A percentile compares a stretch with the other conserved stretches of the same genome.
Evolutionary conservation across 257 asterid species (phyloP).

Genomic region (Eucommia ulmoides): DNA sequence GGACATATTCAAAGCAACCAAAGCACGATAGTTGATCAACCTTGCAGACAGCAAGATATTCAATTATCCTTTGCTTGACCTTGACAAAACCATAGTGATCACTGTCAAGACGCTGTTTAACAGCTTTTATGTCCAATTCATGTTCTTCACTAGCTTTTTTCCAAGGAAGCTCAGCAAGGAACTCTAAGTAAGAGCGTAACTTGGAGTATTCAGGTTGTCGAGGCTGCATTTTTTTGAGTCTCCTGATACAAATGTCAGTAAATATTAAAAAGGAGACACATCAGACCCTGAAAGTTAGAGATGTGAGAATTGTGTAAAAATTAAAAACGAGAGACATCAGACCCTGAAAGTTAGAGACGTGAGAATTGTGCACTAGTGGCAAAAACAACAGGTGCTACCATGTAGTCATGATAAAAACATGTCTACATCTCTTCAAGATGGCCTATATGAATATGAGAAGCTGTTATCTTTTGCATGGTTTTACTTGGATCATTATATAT

Average conservation of each 20-base stretch:
- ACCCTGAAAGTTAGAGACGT: background rate
- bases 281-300: no score
- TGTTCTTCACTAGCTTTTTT: constrained; percentile 75
- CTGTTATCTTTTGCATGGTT: no score
- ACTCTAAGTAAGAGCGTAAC: constrained; percentile 89
- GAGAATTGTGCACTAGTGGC: background rate
- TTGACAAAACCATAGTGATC: constrained; percentile 91
- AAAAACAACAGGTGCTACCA: background rate
- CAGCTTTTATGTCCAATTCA: constrained; percentile 78
- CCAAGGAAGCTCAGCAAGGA: constrained; percentile 98
- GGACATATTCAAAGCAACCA: constrained; percentile 5
- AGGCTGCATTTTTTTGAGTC: constrained; percentile 98
- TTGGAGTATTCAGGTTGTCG: constrained; percentile 98
- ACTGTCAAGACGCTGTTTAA: constrained; percentile 74
- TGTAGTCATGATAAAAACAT: background rate
- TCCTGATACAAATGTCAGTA: no score
- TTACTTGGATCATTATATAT: no score
- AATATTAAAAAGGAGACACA: no score
- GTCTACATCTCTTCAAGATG: no score
- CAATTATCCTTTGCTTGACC: constrained; percentile 95
- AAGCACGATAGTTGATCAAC: constrained; percentile 26
- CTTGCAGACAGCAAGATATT: constrained; percentile 97
- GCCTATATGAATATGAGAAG: no score
- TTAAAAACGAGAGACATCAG: background rate
- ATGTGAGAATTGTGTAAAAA: no score